Evolutionary conservation across 2,329 filamentous ascomycete species (phyloP).

Genomic region (Blastomyces gilchristii): DNA sequence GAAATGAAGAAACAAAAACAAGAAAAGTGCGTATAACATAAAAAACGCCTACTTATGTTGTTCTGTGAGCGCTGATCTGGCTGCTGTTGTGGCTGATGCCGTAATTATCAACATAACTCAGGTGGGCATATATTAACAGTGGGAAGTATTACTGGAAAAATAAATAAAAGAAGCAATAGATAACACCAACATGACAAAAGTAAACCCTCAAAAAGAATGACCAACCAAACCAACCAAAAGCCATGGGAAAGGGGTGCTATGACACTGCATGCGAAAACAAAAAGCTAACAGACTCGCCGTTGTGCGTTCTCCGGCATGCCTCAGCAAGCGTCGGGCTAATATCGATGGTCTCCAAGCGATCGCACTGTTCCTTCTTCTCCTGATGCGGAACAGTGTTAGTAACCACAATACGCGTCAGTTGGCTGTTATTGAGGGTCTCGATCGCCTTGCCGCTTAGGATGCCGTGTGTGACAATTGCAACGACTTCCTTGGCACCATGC

Average conservation of each 20-base stretch:
- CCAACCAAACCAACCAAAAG: background rate
- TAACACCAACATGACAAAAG: background rate
- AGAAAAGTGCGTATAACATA: background rate
- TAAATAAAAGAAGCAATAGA: background rate
- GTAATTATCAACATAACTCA: background rate
- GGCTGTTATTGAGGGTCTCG: slow-evolving; percentile 69
- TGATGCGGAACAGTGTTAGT: slow-evolving; percentile 80
- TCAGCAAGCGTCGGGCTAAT: slow-evolving; percentile 63
- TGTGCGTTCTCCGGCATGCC: slow-evolving; percentile 42
- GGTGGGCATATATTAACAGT: background rate
- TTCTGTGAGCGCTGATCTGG: background rate
- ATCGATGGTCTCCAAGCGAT: slow-evolving; percentile 80
- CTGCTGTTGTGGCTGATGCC: background rate
- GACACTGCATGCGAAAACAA: slow-evolving; percentile 41
- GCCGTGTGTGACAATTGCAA: slow-evolving; percentile 91
- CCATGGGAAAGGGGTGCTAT: slow-evolving; percentile 15
- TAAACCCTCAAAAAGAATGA: background rate
- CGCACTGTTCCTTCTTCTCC: slow-evolving; percentile 68
- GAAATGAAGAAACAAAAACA: background rate
- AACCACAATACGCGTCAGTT: slow-evolving; percentile 68
- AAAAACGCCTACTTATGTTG: background rate
- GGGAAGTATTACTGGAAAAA: background rate
- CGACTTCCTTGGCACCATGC: slow-evolving; percentile 76
- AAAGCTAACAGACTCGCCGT: slow-evolving; percentile 44
- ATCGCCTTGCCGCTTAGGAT: slow-evolving; percentile 84